Percentiles rank a stretch among this genome's conserved stretches.
Conservation (phyloP, 2,329 filamentous ascomycete genomes). For the Scedosporium boydii region DNA sequence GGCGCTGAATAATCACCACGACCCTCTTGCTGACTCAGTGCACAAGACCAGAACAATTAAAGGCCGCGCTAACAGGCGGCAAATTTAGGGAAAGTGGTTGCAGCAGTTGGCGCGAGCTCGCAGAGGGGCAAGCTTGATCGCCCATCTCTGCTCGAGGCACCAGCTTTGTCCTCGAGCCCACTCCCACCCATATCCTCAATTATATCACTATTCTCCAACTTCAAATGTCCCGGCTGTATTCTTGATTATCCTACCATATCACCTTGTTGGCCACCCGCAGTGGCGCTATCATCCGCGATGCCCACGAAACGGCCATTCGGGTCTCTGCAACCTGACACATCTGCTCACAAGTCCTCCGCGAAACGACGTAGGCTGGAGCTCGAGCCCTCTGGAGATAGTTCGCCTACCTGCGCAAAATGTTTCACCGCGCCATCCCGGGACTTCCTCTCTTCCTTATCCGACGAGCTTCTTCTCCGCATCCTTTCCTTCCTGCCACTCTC, state of each 20-base stretch:
- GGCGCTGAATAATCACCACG: too few species aligned
- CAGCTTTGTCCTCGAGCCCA: neutral
- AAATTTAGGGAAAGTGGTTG: neutral
- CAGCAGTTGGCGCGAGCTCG: neutral
- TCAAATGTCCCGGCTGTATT: neutral
- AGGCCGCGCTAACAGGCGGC: neutral
- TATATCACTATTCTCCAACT: too few species aligned
- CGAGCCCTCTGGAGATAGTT: neutral
- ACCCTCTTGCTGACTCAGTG: neutral
- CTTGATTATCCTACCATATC: neutral
- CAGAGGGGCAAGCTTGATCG: neutral
- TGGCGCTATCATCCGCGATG: neutral
- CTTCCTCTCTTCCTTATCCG: slow-evolving; percentile 63
- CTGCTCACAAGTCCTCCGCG: neutral
- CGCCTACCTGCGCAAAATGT: neutral
- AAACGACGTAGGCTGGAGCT: neutral
- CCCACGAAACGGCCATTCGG: neutral
- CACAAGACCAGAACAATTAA: too few species aligned
- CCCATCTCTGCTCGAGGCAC: neutral
- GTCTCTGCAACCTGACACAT: neutral
- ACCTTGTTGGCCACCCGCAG: neutral
- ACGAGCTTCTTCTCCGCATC: slow-evolving; percentile 81
- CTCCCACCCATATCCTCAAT: neutral
- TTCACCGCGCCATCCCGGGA: slow-evolving; percentile 29
- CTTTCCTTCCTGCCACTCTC: slow-evolving; percentile 64